A percentile compares a stretch with the other conserved stretches of the same genome.
Conservation (phyloP, 768 basidiomycete species). For the Tricholoma matsutake region DNA sequence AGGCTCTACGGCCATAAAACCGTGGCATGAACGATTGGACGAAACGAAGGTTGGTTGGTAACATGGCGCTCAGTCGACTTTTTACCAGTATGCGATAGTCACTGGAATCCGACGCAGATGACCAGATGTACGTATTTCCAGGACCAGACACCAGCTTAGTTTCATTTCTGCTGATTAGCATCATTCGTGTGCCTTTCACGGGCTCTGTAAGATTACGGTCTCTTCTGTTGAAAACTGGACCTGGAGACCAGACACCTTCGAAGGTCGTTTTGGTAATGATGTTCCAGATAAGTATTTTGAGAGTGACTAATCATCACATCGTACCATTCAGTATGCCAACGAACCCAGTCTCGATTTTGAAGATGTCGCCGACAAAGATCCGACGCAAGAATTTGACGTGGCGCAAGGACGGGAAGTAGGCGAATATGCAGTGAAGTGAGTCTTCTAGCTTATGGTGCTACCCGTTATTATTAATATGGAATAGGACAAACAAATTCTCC, state of each 20-base stretch:
- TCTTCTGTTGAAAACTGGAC: constrained; percentile 81
- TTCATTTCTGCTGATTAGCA: constrained; percentile 39
- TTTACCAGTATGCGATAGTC: constrained; percentile 42
- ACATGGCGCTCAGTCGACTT: background rate
- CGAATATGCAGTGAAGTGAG: constrained; percentile 82
- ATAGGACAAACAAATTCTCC: constrained; percentile 82
- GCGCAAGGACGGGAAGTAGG: constrained; percentile 73
- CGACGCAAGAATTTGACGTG: constrained; percentile 72
- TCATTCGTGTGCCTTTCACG: constrained; percentile 84
- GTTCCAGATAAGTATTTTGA: background rate
- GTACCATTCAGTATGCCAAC: constrained; percentile 61
- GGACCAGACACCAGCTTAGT: background rate
- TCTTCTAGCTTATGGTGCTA: background rate
- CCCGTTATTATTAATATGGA: background rate
- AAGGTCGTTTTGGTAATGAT: constrained; percentile 64
- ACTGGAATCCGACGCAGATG: constrained; percentile 88
- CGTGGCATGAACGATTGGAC: constrained; percentile 77
- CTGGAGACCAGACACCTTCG: constrained; percentile 70
- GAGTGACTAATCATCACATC: background rate
- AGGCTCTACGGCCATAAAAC: constrained; percentile 70
- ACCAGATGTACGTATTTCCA: constrained; percentile 61
- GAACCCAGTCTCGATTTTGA: constrained; percentile 79
- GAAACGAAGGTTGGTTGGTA: constrained; percentile 57
- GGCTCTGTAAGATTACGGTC: constrained; percentile 82
- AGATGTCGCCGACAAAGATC: constrained; percentile 56